Conservation (phyloP, 495 filamentous ascomycete genomes). For the Clohesyomyces aquaticus region DNA sequence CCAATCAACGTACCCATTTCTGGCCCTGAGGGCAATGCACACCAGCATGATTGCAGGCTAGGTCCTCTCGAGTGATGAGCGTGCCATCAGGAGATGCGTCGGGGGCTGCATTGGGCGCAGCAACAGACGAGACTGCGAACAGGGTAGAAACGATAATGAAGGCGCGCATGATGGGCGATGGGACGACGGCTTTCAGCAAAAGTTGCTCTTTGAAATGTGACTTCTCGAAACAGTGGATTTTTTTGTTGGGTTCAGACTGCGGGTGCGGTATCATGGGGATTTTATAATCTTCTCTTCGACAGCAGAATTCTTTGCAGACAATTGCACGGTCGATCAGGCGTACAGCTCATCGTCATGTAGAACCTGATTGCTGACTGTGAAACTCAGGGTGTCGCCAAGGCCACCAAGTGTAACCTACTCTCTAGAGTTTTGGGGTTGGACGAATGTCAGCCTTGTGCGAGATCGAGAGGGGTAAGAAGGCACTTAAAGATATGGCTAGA, state of each 20-base stretch:
- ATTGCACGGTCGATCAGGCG: too few species aligned
- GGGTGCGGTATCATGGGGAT: too few species aligned
- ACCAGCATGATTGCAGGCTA: background rate
- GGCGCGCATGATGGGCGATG: background rate
- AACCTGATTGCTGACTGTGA: background rate
- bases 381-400: background rate
- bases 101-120: background rate
- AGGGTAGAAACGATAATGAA: background rate
- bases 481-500: too few species aligned
- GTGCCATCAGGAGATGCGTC: background rate
- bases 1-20: background rate
- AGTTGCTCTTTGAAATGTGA: background rate
- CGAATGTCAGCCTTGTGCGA: background rate
- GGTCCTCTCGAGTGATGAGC: background rate
- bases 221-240: too few species aligned
- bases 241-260: too few species aligned
- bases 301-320: too few species aligned
- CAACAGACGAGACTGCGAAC: background rate
- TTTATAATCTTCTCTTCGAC: background rate
- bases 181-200: background rate
- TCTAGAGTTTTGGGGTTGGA: background rate
- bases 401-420: background rate
- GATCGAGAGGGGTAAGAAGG: too few species aligned
- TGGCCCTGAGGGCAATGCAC: background rate
- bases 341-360: background rate